Evolutionary conservation across 1,284 basidiomycete genomes (phyloP), one percentile per base, ranked within the genome.

Genomic region (Irpex sp.): DNA sequence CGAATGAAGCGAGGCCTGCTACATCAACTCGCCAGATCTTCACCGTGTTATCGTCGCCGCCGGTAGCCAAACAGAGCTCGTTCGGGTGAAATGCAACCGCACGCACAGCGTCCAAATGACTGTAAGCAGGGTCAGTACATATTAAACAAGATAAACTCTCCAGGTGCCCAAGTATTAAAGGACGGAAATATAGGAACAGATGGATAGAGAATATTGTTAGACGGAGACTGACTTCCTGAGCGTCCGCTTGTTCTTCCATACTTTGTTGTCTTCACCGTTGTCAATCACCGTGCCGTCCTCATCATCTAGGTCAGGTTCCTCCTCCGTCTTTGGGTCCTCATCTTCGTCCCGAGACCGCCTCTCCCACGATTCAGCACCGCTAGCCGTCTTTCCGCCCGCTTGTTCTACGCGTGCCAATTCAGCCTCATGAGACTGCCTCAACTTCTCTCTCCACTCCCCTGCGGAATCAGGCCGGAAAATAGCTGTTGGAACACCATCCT

Each of bases 1-100:
- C 80, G 65, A 88, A 86, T 53, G 90, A 89, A 17, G 89, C 83
- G 62, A 94, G 78, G 68, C 84, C 81, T 39, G 84, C 77, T 26
- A 89, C 83, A 68, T 94, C 92, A 79, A 95, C 84, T 66, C 92
- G 83, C 97, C 97, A 99, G 65, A 98, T 87, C 77, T 98, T 99
- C 68, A 99, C 90, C 11, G 95, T 97, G 74, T 87, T 93, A 74
- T 99, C 97, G 75, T 98, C 96, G 47, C 94, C 93, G 46, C 92
- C 97, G 50, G 93, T 95, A 8, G 93, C 94, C 51, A 98, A 79
- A 65, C 90, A 88, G 57, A 94, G 77, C 67, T 94, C 92, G 36
- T 81, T 89, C 0, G 90, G 91, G 72, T 95, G 92, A 81, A 97
- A 97, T 0, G 92, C 88, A 26, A 98, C 81, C 8, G 94, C 89